Evolutionary conservation across 805 yeast species (phyloP).

Genomic region (Wickerhamiella azyma): DNA sequence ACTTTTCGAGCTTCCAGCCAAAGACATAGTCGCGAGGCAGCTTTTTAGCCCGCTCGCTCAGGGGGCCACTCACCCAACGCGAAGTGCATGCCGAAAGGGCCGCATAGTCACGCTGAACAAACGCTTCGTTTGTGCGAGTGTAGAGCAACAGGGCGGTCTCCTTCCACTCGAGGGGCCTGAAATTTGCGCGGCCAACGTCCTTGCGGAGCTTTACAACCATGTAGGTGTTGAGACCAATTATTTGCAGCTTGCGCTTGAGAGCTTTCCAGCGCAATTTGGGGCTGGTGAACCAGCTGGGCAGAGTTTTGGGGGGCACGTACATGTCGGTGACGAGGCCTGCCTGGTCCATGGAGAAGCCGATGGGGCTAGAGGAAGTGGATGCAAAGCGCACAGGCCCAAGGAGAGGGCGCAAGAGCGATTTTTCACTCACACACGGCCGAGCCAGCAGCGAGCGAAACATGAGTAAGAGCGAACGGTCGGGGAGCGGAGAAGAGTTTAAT

Average conservation of each 20-base stretch:
- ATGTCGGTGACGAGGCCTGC: conserved; percentile 21
- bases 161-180: conserved; percentile 57
- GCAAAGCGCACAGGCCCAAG: conserved; percentile 2
- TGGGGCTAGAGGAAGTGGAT: conserved; percentile 11
- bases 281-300: conserved; percentile 18
- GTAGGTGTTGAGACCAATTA: conserved; percentile 19
- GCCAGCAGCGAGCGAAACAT: no score
- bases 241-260: conserved; percentile 18
- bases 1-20: conserved; percentile 65
- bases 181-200: conserved; percentile 17
- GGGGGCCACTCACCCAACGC: conserved; percentile 50
- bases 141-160: conserved; percentile 68
- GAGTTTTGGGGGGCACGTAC: conserved; percentile 29
- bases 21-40: conserved; percentile 47
- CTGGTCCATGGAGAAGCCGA: conserved; percentile 19
- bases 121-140: conserved; percentile 67
- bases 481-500: no score
- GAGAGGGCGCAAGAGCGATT: no score
- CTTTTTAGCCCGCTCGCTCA: conserved; percentile 36
- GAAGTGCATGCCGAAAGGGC: conserved; percentile 35
- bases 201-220: conserved; percentile 21
- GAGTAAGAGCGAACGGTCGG: no score
- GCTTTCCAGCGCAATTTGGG: conserved; percentile 19
- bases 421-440: no score
- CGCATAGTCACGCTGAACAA: conserved; percentile 45